Percentiles rank a stretch among this genome's conserved stretches.
These are phyloP conservation scores for Podospora comata DNA, from an alignment of 495 filamentous ascomycete species.

Conservation along the genomic window DNA sequence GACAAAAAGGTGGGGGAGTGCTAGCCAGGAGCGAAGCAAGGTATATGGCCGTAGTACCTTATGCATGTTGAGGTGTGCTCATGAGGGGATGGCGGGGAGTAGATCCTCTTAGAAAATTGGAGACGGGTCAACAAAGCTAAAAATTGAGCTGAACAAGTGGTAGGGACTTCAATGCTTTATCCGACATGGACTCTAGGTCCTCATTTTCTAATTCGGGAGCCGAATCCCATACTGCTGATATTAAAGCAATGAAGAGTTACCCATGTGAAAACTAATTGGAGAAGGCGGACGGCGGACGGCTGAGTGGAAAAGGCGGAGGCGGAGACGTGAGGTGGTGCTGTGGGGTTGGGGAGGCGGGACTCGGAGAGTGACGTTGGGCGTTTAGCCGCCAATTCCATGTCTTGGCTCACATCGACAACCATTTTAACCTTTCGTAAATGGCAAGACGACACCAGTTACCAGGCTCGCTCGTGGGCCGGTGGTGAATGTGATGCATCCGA, in stretches of 20 bases:
- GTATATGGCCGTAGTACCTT: neutral
- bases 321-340: slow-evolving; percentile 6
- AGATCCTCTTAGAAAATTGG: neutral
- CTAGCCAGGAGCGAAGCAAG: neutral
- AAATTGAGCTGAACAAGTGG: neutral
- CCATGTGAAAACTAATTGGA: slow-evolving; percentile 9
- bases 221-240: neutral
- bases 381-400: slow-evolving; percentile 23
- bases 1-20: neutral
- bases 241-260: slow-evolving; percentile 2
- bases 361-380: slow-evolving; percentile 13
- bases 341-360: neutral
- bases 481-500: neutral
- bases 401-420: slow-evolving; percentile 8
- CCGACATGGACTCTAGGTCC: neutral
- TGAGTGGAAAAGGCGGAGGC: slow-evolving; percentile 11
- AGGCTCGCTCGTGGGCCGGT: slow-evolving; percentile 13
- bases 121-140: neutral
- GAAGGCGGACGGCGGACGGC: slow-evolving; percentile 8
- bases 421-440: slow-evolving; percentile 10
- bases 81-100: neutral
- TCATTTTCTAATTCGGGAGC: neutral
- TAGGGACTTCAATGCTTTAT: neutral
- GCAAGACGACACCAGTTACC: slow-evolving; percentile 7
- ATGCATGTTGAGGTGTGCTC: neutral